Evolutionary conservation across 163 green algal species (phyloP), one percentile per base, ranked within the genome.

Genomic region (Volvox carteri): DNA sequence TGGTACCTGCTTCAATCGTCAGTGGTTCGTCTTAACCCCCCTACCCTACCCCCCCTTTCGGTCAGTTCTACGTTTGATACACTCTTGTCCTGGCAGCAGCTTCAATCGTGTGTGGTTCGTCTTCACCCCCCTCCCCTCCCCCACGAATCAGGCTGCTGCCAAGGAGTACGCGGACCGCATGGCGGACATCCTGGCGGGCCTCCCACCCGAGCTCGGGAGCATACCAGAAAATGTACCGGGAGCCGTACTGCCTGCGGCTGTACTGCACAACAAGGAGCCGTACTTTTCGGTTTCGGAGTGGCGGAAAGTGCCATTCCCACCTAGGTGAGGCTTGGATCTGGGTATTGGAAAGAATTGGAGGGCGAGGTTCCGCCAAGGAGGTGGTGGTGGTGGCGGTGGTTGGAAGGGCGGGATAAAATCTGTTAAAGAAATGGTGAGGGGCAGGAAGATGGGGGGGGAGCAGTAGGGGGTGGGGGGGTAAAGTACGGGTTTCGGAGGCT

Each of bases 271-370:
- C 81, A 60, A 76, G 54, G 88, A 92, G 79, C 91, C 88, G 1
- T 93, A 91, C 91, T 90, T 89, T 37, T 58, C 90, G 37, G 86
- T 85, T 0, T n/a, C 33, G 33, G 75, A 86, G 33, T 93, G 91
- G 91, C 85, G 85, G n/a, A 90, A 91, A 67, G 65, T 77, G 75
- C 91, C 91, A 0, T 93, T 86, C 60, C 78, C 85, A 9, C 52
- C 75, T 21, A 74, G 85, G 85, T 90, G 46, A 19, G 85, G 48
- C n/a, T n/a, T n/a, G n/a, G n/a, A n/a, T n/a, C n/a, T n/a, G n/a
- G n/a, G n/a, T n/a, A n/a, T n/a, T n/a, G n/a, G n/a, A n/a, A 65
- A 1, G 42, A 0, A 16, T 1, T 18, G 23, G 21, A 6, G 52
- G 77, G 2, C 9, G 48, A 16, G 48, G 46, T 46, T 60, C 50